Conservation (phyloP, 2,329 filamentous ascomycete genomes). For the Colletotrichum noveboracense region DNA sequence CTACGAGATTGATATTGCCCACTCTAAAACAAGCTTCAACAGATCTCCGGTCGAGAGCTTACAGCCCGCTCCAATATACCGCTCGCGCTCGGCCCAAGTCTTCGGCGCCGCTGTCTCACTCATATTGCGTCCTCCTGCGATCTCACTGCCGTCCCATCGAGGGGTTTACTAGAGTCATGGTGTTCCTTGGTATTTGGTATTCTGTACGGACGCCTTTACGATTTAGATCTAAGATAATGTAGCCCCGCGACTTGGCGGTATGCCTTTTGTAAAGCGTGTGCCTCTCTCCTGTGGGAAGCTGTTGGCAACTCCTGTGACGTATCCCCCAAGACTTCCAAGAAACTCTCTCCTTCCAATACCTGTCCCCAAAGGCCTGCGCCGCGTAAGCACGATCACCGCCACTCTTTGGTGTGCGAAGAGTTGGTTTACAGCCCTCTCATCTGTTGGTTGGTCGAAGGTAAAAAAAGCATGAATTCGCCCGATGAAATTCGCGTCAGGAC, state of each 20-base stretch:
- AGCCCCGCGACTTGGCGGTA: background rate
- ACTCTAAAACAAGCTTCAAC: slow-evolving; percentile 1
- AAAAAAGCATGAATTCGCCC: background rate
- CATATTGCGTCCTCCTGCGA: background rate
- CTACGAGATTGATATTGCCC: background rate
- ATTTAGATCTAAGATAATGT: background rate
- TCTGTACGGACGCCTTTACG: background rate
- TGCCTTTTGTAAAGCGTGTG: background rate
- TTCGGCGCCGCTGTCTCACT: background rate
- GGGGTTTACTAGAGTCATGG: background rate
- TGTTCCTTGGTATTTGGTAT: background rate
- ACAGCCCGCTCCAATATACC: background rate
- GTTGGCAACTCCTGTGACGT: background rate
- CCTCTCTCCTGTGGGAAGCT: background rate
- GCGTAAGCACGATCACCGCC: background rate
- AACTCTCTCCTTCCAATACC: background rate
- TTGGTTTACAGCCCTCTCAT: background rate
- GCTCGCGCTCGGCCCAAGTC: background rate
- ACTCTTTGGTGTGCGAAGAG: too few relatives aligned
- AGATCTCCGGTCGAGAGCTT: background rate
- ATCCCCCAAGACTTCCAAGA: background rate
- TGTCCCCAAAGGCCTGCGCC: background rate
- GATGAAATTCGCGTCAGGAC: background rate
- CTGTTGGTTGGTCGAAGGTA: background rate
- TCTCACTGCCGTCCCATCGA: background rate